A percentile compares a stretch with the other conserved stretches of the same genome.
phyloP scores from a whole-genome alignment of 768 basidiomycete species.

The Podaxis sp. region DNA sequence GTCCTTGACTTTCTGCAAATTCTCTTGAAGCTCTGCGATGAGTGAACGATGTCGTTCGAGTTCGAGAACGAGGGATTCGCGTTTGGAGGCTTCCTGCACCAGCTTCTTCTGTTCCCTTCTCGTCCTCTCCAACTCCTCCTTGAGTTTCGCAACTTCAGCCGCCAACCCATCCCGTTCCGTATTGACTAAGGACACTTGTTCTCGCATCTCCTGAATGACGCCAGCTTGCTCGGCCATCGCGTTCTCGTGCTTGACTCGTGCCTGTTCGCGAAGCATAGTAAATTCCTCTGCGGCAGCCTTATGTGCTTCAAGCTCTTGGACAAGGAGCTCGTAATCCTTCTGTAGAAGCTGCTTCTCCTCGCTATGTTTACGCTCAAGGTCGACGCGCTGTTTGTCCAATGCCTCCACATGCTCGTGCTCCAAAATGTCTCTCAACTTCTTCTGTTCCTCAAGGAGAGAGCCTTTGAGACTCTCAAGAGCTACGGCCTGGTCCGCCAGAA shows the following conservation, averaged over 20 bases:
- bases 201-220: conserved; percentile 45
- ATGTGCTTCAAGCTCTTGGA: conserved; percentile 59
- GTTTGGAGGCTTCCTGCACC: conserved; percentile 70
- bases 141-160: conserved; percentile 48
- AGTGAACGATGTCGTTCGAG: conserved; percentile 75
- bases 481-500: conserved; percentile 15
- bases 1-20: conserved; percentile 74
- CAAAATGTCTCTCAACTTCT: conserved; percentile 20
- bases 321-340: conserved; percentile 47
- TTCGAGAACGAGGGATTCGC: conserved; percentile 70
- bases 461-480: conserved; percentile 39
- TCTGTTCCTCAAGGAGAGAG: conserved; percentile 38
- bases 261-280: conserved; percentile 41
- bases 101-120: conserved; percentile 60
- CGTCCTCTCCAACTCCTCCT: conserved; percentile 57
- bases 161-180: conserved; percentile 44
- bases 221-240: conserved; percentile 49
- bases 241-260: conserved; percentile 40
- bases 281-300: conserved; percentile 54
- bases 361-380: conserved; percentile 1
- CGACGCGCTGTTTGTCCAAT: background rate
- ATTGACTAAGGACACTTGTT: conserved; percentile 45
- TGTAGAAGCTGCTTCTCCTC: conserved; percentile 45
- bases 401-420: conserved; percentile 4
- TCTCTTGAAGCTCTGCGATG: conserved; percentile 75